Base-by-base conservation (phyloP, 2,329 filamentous ascomycete species). In the Leptographium galeiforme region DNA sequence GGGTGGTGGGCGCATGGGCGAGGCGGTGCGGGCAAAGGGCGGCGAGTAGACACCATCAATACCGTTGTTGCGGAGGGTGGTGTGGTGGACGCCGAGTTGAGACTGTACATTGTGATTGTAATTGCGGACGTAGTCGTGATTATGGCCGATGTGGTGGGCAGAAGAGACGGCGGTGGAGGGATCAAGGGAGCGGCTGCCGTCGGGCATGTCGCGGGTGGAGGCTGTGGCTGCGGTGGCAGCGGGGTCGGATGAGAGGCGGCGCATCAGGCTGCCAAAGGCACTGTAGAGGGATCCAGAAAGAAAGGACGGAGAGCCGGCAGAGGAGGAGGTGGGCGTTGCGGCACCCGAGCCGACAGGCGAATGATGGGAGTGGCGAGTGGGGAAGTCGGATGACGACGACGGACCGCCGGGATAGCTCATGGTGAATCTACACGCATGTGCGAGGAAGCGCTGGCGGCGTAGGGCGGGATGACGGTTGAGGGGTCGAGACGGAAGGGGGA, bases 1-100 rank as follows among this genome's bases (percentile, higher is more conserved):
- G 0, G 90, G 90, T 12, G 91, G 91, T 1, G 89, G 89, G 60
- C 89, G 85, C 66, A 95, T 89, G 2, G 89, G 89, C 13, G 85
- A 89, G 8, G 79, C 77, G 52, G 78, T 81, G 59, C 87, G 80
- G 54, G 73, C 71, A 10, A 71, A 48, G 4, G 53, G 52, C 19
- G 59, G 62, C 77, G 72, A 58, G 79, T 77, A 46, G 48, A 59
- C 50, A 38, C 50, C 47, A 45, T 61, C 57, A 19, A 62, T 55
- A 50, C 53, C 56, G n/a, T 55, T 54, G 53, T 51, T 45, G 38
- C 13, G 13, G 45, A 40, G 41, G 38, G 6, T 19, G 45, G 45
- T 25, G 18, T 49, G 45, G 32, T 36, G n/a, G 45, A 12, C 32
- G 16, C 10, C 38, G 11, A 36, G 10, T 6, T 6, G 33, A 18